phyloP scores from a whole-genome alignment of 371 early-diverging fungal genomes.

The Mucor irregularis region DNA sequence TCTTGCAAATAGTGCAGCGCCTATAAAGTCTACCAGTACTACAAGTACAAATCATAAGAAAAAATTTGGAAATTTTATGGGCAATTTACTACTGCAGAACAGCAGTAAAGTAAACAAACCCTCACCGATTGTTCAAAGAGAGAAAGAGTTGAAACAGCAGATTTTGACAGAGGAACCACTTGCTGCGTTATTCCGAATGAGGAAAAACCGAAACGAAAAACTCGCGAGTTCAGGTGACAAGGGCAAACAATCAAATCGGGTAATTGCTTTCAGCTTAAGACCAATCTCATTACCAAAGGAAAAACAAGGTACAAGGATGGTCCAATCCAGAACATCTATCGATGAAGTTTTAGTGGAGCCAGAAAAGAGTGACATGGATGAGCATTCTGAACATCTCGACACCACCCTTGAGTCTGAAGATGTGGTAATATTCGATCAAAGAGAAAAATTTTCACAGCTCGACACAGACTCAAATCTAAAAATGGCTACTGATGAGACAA shows the following conservation, averaged over 20 bases:
- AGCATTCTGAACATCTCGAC: too few species aligned
- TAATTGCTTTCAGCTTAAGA: background rate
- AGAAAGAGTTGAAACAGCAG: conserved; percentile 6
- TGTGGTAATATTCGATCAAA: too few species aligned
- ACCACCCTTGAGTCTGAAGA: too few species aligned
- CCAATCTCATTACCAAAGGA: too few species aligned
- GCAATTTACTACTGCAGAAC: conserved; percentile 29
- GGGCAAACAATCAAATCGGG: background rate
- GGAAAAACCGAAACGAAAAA: conserved; percentile 11
- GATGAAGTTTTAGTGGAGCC: too few species aligned
- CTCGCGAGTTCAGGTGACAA: background rate
- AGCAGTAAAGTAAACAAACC: background rate
- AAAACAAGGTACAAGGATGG: background rate
- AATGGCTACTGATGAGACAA: background rate
- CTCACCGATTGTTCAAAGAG: background rate
- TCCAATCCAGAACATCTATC: too few species aligned
- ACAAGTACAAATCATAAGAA: background rate
- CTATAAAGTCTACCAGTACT: background rate
- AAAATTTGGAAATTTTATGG: conserved; percentile 41
- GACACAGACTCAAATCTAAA: background rate
- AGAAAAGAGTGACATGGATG: too few species aligned
- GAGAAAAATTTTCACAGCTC: too few species aligned
- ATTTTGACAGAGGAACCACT: conserved; percentile 14
- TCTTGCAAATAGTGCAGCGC: background rate
- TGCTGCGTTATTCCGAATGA: conserved; percentile 6